Evolutionary conservation across 2,329 filamentous ascomycete genomes (phyloP).

Genomic region (Phaeosphaeriaceae sp.): DNA sequence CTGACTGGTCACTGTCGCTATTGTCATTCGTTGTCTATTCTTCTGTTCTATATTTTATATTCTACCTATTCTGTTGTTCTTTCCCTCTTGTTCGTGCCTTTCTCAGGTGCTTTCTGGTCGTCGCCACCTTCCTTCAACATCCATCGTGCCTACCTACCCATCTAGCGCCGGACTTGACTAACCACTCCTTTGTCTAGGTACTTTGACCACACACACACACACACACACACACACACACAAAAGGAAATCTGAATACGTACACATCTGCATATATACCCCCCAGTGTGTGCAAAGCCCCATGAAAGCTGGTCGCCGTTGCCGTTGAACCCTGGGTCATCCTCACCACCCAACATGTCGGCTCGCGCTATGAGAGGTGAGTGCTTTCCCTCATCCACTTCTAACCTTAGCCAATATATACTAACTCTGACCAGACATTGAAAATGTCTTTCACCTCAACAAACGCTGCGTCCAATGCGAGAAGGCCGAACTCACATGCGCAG

Average conservation of each 20-base stretch:
- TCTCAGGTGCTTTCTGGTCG: conserved; percentile 6
- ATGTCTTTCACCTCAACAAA: conserved; percentile 57
- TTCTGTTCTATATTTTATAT: neutral
- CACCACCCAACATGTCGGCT: conserved; percentile 24
- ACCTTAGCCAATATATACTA: conserved; percentile 6
- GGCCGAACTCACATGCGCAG: conserved; percentile 61
- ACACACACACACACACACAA: conserved; percentile 4
- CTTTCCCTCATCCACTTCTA: neutral
- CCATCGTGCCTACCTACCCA: neutral
- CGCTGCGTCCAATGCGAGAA: conserved; percentile 65
- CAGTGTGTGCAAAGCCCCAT: conserved; percentile 11
- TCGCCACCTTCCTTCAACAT: conserved; percentile 4
- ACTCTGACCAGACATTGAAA: conserved; percentile 40
- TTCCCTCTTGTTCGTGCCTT: conserved; percentile 4
- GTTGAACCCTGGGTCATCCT: conserved; percentile 10
- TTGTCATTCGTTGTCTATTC: conserved; percentile 19
- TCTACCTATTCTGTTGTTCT: neutral
- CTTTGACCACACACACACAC: conserved; percentile 11
- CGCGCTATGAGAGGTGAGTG: conserved; percentile 22
- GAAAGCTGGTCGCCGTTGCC: conserved; percentile 15
- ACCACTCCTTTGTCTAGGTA: conserved; percentile 17
- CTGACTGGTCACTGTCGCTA: conserved; percentile 4
- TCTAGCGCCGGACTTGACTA: conserved; percentile 12
- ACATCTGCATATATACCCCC: too few species aligned
- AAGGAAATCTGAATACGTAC: conserved; percentile 6